A percentile compares a stretch with the other conserved stretches of the same genome.
phyloP scores from a whole-genome alignment of 139 green algal genomes.

The Closterium sp. region DNA sequence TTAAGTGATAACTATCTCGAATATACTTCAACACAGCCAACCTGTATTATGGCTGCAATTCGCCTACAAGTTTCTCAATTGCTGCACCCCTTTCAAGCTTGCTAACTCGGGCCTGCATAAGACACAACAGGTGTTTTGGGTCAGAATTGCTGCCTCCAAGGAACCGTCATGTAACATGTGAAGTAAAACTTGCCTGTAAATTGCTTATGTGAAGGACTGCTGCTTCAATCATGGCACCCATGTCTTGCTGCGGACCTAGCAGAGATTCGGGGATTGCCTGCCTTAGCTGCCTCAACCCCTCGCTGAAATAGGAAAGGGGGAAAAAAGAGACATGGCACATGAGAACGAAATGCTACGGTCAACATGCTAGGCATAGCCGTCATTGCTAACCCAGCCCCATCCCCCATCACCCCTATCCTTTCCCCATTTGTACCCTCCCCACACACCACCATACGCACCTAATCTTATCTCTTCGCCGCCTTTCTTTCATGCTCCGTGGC shows the following conservation, averaged over 20 bases:
- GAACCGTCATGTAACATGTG: neutral
- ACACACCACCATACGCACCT: neutral
- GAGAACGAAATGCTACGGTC: neutral
- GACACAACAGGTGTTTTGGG: neutral
- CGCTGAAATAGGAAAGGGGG: neutral
- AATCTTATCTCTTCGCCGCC: neutral
- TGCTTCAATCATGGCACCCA: neutral
- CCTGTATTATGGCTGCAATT: neutral
- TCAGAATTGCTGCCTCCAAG: neutral
- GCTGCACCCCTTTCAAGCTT: neutral
- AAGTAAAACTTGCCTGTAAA: neutral
- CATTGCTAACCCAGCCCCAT: too few relatives aligned
- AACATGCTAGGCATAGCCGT: neutral
- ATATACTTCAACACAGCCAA: too few relatives aligned
- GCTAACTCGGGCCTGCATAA: neutral
- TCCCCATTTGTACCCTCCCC: neutral
- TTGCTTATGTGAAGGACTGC: neutral
- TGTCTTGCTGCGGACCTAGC: neutral
- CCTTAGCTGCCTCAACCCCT: neutral
- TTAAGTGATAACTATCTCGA: too few relatives aligned
- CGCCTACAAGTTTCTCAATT: neutral
- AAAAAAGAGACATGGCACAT: neutral
- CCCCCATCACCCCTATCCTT: neutral
- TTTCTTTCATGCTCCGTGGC: neutral
- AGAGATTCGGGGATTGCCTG: neutral